Conservation (phyloP, 1,284 basidiomycete species). For the Xanthoconium separans region DNA sequence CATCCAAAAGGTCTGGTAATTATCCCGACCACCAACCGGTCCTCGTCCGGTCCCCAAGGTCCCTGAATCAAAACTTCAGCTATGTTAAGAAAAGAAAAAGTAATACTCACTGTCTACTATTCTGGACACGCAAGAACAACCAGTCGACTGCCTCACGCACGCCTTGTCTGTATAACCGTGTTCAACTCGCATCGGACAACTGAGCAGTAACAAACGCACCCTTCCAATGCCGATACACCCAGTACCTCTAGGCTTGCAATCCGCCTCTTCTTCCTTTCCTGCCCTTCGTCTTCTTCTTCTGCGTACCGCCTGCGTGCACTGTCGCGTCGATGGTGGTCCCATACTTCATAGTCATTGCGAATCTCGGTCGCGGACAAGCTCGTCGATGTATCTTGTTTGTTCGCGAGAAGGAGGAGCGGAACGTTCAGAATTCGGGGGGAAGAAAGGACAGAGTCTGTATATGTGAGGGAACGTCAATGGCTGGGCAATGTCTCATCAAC, state of each 20-base stretch:
- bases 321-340: constrained; percentile 75
- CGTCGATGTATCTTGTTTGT: constrained; percentile 84
- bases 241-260: constrained; percentile 89
- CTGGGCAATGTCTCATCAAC: constrained; percentile 3
- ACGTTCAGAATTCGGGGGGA: constrained; percentile 85
- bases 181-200: not conserved
- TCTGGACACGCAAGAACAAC: constrained; percentile 91
- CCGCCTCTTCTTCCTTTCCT: constrained; percentile 54
- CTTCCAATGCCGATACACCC: constrained; percentile 86
- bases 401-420: constrained; percentile 85
- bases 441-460: constrained; percentile 76
- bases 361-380: constrained; percentile 88
- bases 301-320: constrained; percentile 55
- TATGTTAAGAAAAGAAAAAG: not conserved
- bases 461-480: constrained; percentile 8
- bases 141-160: constrained; percentile 90
- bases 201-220: constrained; percentile 50
- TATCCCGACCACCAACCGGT: constrained; percentile 13
- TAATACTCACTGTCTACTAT: constrained; percentile 57
- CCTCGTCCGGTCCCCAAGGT: constrained; percentile 19
- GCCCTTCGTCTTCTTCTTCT: constrained; percentile 45
- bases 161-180: constrained; percentile 61
- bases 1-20: not conserved
- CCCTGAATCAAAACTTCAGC: constrained; percentile 8
- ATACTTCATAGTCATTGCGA: constrained; percentile 85